phyloP scores from a whole-genome alignment of 331 rosid species.

The Rosa hybrid region DNA sequence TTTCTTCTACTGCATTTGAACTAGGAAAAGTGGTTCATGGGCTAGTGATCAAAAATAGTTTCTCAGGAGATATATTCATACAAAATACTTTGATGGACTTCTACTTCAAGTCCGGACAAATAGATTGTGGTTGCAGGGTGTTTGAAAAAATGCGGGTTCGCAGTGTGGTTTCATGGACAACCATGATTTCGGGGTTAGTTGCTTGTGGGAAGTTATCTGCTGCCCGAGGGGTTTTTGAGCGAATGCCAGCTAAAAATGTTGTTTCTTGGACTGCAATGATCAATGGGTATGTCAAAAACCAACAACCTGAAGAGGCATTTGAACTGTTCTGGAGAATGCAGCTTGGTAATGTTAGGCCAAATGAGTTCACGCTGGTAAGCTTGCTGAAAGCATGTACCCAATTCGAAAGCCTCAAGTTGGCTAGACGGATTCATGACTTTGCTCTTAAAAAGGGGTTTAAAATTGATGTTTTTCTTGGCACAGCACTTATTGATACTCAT shows the following conservation, averaged over 20 bases:
- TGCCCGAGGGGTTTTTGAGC: conserved; percentile 46
- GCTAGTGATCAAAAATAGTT: conserved; percentile 44
- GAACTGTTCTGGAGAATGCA: conserved; percentile 61
- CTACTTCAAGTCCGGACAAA: conserved; percentile 46
- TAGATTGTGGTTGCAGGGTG: conserved; percentile 51
- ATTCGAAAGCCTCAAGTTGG: conserved; percentile 50
- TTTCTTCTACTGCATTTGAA: conserved; percentile 31
- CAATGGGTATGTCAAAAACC: conserved; percentile 50
- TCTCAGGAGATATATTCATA: conserved; percentile 47
- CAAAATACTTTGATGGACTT: conserved; percentile 64
- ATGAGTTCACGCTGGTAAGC: conserved; percentile 56
- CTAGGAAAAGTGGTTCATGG: conserved; percentile 47
- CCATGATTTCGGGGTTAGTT: conserved; percentile 51
- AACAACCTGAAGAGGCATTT: conserved; percentile 49
- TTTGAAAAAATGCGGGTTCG: conserved; percentile 60
- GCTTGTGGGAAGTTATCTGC: conserved; percentile 38
- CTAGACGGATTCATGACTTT: conserved; percentile 52
- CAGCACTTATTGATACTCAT: conserved; percentile 69
- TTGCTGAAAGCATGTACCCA: conserved; percentile 60
- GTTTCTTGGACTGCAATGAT: conserved; percentile 76
- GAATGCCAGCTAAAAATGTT: conserved; percentile 58
- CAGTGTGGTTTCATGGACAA: conserved; percentile 62
- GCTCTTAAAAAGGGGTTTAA: conserved; percentile 51
- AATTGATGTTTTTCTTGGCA: conserved; percentile 53
- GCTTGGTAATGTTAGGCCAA: conserved; percentile 49